A percentile compares a stretch with the other conserved stretches of the same genome.
These are phyloP conservation scores for Metschnikowia kunwiensis DNA, from an alignment of 805 yeast species.

Conservation along the genomic window DNA sequence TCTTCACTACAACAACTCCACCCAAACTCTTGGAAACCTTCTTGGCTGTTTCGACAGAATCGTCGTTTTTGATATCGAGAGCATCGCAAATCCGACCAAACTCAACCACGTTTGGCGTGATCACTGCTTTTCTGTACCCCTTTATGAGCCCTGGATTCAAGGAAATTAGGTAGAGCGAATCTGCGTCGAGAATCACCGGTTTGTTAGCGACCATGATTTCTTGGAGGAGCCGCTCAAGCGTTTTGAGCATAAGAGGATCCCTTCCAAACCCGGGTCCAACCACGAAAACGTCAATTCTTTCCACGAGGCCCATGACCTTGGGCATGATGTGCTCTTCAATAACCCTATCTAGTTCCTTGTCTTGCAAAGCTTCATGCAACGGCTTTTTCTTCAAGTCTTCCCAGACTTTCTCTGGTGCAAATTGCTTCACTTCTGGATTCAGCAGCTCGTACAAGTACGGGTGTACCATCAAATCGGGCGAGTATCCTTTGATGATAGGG, in stretches of 20 bases:
- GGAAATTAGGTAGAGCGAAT: conserved; percentile 70
- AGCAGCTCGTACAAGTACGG: conserved; percentile 68
- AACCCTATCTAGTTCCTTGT: conserved; percentile 27
- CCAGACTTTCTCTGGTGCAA: conserved; percentile 22
- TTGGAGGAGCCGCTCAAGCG: conserved; percentile 55
- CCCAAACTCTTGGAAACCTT: conserved; percentile 50
- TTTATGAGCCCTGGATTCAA: conserved; percentile 51
- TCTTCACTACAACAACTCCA: conserved; percentile 63
- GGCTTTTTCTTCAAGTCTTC: conserved; percentile 15
- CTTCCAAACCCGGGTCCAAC: conserved; percentile 96
- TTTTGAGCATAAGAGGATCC: conserved; percentile 61
- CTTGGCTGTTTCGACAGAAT: conserved; percentile 30
- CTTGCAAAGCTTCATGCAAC: conserved; percentile 24
- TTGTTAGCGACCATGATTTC: conserved; percentile 53
- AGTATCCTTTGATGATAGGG: conserved; percentile 75
- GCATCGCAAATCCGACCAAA: conserved; percentile 64
- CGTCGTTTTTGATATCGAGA: conserved; percentile 32
- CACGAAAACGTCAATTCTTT: conserved; percentile 72
- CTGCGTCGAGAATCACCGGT: conserved; percentile 89
- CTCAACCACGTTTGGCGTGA: conserved; percentile 91
- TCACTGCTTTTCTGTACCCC: conserved; percentile 56
- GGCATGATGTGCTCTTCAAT: conserved; percentile 50
- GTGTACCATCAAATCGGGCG: conserved; percentile 95
- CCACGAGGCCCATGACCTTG: conserved; percentile 52
- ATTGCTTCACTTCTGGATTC: conserved; percentile 24